Conservation (phyloP, 768 basidiomycete species). For the Neoboletus subvelutipes region DNA sequence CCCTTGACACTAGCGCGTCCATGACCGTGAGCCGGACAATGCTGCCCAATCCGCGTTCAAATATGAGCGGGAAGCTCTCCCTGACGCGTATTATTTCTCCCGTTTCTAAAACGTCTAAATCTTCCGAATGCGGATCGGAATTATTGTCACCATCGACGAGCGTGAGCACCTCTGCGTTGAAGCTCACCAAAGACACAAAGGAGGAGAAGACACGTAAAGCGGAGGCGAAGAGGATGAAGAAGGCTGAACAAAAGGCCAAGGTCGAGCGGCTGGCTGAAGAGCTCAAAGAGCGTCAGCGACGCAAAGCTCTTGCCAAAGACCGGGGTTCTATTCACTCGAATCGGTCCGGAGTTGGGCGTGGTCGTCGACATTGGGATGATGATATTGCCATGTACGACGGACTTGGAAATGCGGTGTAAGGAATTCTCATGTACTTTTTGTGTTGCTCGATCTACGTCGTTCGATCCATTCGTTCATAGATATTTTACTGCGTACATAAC, state of each 20-base stretch:
- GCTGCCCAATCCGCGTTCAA: conserved; percentile 4
- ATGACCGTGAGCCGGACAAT: neutral
- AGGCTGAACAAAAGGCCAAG: conserved; percentile 40
- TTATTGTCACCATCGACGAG: conserved; percentile 20
- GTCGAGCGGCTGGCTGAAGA: conserved; percentile 44
- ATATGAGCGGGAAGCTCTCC: conserved; percentile 20
- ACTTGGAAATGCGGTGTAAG: conserved; percentile 27
- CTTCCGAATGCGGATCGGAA: conserved; percentile 6
- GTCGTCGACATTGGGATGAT: conserved; percentile 22
- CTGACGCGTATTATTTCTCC: conserved; percentile 31
- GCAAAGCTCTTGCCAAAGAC: conserved; percentile 30
- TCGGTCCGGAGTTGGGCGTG: conserved; percentile 20
- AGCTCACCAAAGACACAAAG: conserved; percentile 24
- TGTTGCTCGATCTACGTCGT: conserved; percentile 17
- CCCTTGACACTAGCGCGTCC: conserved; percentile 7
- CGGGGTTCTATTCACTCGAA: conserved; percentile 31
- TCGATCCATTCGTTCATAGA: conserved; percentile 18
- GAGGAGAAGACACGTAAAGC: conserved; percentile 46
- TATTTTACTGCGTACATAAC: conserved; percentile 16
- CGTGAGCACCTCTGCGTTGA: conserved; percentile 9
- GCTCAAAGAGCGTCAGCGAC: conserved; percentile 40
- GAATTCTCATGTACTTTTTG: conserved; percentile 7
- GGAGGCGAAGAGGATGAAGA: conserved; percentile 43
- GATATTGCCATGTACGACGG: conserved; percentile 35
- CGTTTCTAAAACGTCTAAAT: conserved; percentile 15